Conservation (phyloP, 805 yeast genomes). For the Metschnikowia reukaufii region DNA sequence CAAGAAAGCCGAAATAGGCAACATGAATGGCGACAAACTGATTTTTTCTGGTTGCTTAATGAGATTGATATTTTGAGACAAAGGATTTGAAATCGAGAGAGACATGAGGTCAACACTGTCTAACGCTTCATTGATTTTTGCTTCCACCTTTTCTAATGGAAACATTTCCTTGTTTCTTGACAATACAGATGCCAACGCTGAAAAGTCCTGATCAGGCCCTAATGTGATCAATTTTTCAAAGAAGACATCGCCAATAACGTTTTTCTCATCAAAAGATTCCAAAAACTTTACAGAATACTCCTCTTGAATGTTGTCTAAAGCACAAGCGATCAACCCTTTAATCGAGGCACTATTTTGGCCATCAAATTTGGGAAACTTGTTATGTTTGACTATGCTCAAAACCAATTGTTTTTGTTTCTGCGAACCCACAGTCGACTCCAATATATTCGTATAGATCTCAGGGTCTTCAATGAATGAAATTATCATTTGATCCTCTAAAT, state of each 20-base stretch:
- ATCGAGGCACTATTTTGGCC: not conserved
- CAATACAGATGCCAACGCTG: constrained; percentile 11
- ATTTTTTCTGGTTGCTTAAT: constrained; percentile 10
- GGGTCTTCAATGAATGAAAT: constrained; percentile 20
- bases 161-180: constrained; percentile 7
- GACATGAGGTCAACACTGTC: constrained; percentile 19
- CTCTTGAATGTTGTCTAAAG: constrained; percentile 18
- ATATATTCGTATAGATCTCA: constrained; percentile 21
- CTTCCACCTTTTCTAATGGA: constrained; percentile 28
- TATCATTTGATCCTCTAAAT: constrained; percentile 24
- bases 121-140: constrained; percentile 16
- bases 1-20: constrained; percentile 21
- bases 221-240: constrained; percentile 13
- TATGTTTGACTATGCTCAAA: constrained; percentile 8
- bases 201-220: constrained; percentile 16
- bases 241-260: constrained; percentile 14
- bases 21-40: constrained; percentile 7
- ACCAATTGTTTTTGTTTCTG: constrained; percentile 19
- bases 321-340: constrained; percentile 6
- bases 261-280: constrained; percentile 9
- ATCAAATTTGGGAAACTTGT: constrained; percentile 1
- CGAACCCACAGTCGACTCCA: constrained; percentile 10
- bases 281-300: constrained; percentile 17
- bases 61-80: constrained; percentile 43
- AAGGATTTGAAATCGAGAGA: constrained; percentile 48